phyloP scores from a whole-genome alignment of 768 basidiomycete species.

The Astraeus odoratus region DNA sequence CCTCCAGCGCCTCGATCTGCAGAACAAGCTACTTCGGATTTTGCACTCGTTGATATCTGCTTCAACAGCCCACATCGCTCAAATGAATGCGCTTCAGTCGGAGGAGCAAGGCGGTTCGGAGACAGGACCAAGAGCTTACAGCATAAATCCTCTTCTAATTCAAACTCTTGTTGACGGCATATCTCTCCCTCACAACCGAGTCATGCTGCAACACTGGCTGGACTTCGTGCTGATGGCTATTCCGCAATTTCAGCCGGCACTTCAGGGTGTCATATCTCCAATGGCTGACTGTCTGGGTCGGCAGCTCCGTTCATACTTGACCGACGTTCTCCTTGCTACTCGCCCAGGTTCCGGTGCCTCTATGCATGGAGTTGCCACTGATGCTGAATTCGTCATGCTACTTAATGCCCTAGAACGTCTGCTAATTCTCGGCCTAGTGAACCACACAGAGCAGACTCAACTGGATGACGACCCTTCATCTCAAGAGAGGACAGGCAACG shows the following conservation, averaged over 20 bases:
- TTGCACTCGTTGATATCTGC: slow-evolving; percentile 81
- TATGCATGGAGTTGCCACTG: slow-evolving; percentile 49
- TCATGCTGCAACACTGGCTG: slow-evolving; percentile 91
- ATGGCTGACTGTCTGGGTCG: slow-evolving; percentile 75
- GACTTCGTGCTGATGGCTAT: slow-evolving; percentile 92
- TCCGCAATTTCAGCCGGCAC: slow-evolving; percentile 71
- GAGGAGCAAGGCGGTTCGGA: slow-evolving; percentile 29
- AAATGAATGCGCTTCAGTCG: slow-evolving; percentile 17
- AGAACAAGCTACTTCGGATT: slow-evolving; percentile 89
- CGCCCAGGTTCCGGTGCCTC: slow-evolving; percentile 33
- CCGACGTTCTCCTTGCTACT: slow-evolving; percentile 46
- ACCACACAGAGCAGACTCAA: slow-evolving; percentile 40
- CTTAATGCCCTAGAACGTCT: slow-evolving; percentile 81
- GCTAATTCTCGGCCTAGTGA: slow-evolving; percentile 63
- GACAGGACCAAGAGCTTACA: slow-evolving; percentile 31
- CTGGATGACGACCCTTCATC: slow-evolving; percentile 50
- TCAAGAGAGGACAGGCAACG: slow-evolving; percentile 46
- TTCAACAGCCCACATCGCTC: slow-evolving; percentile 33
- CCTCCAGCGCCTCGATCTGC: slow-evolving; percentile 64
- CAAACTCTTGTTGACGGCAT: slow-evolving; percentile 82
- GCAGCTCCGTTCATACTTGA: slow-evolving; percentile 53
- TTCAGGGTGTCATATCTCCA: slow-evolving; percentile 61
- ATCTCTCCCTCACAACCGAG: slow-evolving; percentile 55
- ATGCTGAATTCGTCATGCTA: slow-evolving; percentile 80
- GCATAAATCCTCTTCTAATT: slow-evolving; percentile 64